Evolutionary conservation across 148 eudicot genomes (phyloP).

Genomic region (Nyssa sinensis): DNA sequence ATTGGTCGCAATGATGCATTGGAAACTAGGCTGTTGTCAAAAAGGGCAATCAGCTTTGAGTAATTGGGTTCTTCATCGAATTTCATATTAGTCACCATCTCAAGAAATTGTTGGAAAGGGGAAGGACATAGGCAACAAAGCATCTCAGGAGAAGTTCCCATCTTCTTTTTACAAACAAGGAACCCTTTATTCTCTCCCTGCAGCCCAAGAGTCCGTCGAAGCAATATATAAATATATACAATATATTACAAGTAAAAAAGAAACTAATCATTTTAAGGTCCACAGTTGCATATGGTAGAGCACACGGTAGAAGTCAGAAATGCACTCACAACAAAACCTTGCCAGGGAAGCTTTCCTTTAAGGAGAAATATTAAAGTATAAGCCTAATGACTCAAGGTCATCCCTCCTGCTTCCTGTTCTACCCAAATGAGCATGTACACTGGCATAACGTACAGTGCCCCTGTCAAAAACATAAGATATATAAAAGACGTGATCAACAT

Average conservation of each 20-base stretch:
- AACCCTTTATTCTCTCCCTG: conserved; percentile 60
- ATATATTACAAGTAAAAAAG: not conserved
- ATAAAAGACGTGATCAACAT: not conserved
- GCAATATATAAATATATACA: not conserved
- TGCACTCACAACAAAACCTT: conserved; percentile 40
- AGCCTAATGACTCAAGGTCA: conserved; percentile 55
- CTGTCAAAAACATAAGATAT: conserved; percentile 25
- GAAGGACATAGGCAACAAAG: no score
- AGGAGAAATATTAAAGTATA: conserved; percentile 50
- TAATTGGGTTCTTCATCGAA: conserved; percentile 60
- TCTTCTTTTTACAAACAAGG: no score
- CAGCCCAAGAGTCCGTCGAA: conserved; percentile 11
- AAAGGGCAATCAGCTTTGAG: conserved; percentile 42
- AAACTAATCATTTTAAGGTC: no score
- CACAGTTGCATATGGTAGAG: no score
- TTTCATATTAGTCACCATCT: no score
- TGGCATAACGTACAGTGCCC: conserved; percentile 58
- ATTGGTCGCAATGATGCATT: conserved; percentile 37
- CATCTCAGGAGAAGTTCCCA: no score
- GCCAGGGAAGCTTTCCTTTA: conserved; percentile 55
- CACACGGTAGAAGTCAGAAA: not conserved
- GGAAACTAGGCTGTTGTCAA: conserved; percentile 38
- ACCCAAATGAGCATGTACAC: conserved; percentile 60
- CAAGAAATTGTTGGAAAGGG: no score
- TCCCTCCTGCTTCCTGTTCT: conserved; percentile 58